Base-by-base conservation (phyloP, 257 asterid genomes). In the Solanum piurae region DNA sequence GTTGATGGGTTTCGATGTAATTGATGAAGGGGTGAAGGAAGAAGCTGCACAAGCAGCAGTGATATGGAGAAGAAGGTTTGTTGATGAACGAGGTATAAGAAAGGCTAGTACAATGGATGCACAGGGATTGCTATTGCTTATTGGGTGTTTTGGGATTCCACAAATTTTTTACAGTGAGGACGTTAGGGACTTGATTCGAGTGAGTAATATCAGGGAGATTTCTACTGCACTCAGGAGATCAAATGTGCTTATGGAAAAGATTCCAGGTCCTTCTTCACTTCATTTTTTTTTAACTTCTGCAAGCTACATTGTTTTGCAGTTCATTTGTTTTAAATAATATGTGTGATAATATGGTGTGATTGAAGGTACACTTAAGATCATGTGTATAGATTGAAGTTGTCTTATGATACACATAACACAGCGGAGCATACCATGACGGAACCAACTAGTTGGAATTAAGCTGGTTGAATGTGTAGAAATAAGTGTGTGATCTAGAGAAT, bases 81-180 rank as follows among this genome's bases (percentile, higher is more conserved):
- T 94, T 66, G 40, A 33, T 62, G 99, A 95, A 93, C 96, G 98
- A 83, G 98, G 99, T 52, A 37, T 95, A 84, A 86, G 87, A 25
- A 90, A 84, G 87, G 94, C 98, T 73, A 62, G 86, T 82, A 86
- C 91, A 91, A 91, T 91, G 31, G 99, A 96, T 90, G 98, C 98
- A 0, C 93, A 98, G 11, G 99, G 99, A 37, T 91, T 96, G 91
- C 87, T 96, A 76, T 74, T 95, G 91, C 92, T 95, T 71, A 87
- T 96, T 75, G 94, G 93, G 37, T 94, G 98, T 86, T 96, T 94
- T 88, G 98, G 98, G 83, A 84, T 94, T 33, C 96, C 97, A 18
- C 21, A 37, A 33, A 5, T 34, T 60, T 95, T 96, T 86, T 91
- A 74, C 89, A 86, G 42, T 90, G 95, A 91, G 82, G 98, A 96